Base-by-base conservation (phyloP, 2,329 filamentous ascomycete species). In the Elsinoe arachidis region DNA sequence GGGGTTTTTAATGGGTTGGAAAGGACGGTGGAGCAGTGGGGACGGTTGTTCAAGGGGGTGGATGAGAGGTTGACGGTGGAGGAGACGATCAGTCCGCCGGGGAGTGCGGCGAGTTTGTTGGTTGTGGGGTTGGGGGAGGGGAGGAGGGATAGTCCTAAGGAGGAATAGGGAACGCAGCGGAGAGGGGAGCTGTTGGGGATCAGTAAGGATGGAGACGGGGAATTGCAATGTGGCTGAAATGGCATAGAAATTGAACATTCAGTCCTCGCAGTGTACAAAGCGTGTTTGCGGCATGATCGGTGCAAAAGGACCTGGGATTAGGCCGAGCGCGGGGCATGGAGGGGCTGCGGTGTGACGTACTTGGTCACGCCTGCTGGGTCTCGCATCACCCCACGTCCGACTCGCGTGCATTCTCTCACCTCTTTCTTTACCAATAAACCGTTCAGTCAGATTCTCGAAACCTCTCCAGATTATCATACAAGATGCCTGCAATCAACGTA, bases 401-500 rank as follows among this genome's bases (percentile, higher is more conserved):
- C 38, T 41, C 38, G n/a, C 17, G 5, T 41, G n/a, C 17, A 3
- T 10, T n/a, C 4, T 30, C 26, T 9, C 38, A n/a, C 11, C 38
- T 12, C 44, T 23, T 15, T 14, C 21, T 30, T 47, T 21, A 26
- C 2, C 21, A 9, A 14, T 33, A 15, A 14, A 51, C 6, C 46
- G 14, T 34, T 51, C 15, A 38, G 3, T 23, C 17, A 3, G 2
- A 44, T 15, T 11, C 6, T 11, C 17, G 10, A 7, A 23, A 44
- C 9, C 10, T 10, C 17, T 7, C 11, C 12, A 53, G 38, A 38
- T 21, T 21, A 53, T n/a, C 30, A 34, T 7, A 34, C 63, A 69
- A 60, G 15, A 72, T 72, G 70, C 68, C 70, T 65, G 63, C 65
- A 49, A 61, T 69, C 67, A 72, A 71, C 66, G 70, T 67, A 63